Conservation (phyloP, 345 rosid genomes). For the Durio zibethinus region DNA sequence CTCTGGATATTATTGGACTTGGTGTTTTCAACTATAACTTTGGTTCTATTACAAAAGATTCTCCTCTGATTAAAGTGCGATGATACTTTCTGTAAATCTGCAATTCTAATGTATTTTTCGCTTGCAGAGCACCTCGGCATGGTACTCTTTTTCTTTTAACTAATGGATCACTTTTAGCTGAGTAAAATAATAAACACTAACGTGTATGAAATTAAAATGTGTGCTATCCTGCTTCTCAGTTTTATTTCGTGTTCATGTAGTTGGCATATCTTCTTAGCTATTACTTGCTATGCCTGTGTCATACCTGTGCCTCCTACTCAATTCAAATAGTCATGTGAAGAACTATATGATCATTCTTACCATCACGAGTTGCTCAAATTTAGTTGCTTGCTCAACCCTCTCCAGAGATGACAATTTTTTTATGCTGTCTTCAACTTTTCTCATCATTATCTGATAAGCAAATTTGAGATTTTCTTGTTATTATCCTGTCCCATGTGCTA, state of each 20-base stretch:
- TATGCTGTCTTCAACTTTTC: neutral
- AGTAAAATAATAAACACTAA: neutral
- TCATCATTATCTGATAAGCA: neutral
- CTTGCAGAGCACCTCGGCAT: constrained; percentile 3
- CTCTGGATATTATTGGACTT: constrained; percentile 94
- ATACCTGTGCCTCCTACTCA: neutral
- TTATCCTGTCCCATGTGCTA: neutral
- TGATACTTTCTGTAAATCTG: constrained; percentile 5
- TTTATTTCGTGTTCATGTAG: neutral
- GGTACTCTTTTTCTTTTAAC: constrained; percentile 5
- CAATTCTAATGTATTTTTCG: neutral
- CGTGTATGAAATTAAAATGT: neutral
- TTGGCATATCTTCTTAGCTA: neutral
- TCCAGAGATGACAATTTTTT: neutral
- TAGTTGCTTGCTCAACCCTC: neutral
- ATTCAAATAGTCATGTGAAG: neutral
- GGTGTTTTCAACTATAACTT: constrained; percentile 92
- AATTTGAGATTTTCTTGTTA: neutral
- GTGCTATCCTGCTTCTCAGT: neutral
- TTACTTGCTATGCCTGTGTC: neutral
- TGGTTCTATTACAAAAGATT: constrained; percentile 90
- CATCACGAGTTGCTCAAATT: neutral
- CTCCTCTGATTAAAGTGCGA: constrained; percentile 85
- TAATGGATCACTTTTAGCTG: neutral
- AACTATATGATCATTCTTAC: neutral